These are phyloP conservation scores for Tetramitus jugosus DNA, from an alignment of 208 protist species.

Conservation along the genomic window DNA sequence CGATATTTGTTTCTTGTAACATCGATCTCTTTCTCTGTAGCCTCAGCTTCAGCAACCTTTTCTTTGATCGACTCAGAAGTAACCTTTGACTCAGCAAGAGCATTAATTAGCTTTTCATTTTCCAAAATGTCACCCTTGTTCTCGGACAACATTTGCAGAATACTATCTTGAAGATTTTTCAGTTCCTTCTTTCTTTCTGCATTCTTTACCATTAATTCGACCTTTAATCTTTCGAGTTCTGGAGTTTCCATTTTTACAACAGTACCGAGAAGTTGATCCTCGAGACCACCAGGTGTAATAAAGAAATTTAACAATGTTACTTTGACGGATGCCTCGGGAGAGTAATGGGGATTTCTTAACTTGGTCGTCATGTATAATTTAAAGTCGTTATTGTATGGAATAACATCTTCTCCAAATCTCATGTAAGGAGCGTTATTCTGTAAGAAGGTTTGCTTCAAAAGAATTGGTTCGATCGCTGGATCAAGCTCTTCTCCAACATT, in stretches of 20 bases:
- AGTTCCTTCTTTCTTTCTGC: slow-evolving; percentile 90
- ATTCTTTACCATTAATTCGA: slow-evolving; percentile 84
- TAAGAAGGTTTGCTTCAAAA: slow-evolving; percentile 84
- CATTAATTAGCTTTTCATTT: slow-evolving; percentile 89
- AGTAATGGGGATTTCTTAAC: slow-evolving; percentile 92
- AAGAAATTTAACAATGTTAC: slow-evolving; percentile 98
- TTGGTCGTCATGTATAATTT: slow-evolving; percentile 97
- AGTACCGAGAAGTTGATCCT: slow-evolving; percentile 93
- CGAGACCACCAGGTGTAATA: slow-evolving; percentile 89
- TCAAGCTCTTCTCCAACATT: slow-evolving; percentile 88
- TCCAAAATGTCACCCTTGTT: slow-evolving; percentile 89
- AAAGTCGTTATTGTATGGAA: slow-evolving; percentile 91
- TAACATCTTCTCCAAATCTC: slow-evolving; percentile 86
- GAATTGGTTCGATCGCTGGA: slow-evolving; percentile 84
- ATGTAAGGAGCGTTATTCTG: slow-evolving; percentile 85
- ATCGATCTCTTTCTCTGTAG: slow-evolving; percentile 91
- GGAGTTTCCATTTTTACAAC: slow-evolving; percentile 91
- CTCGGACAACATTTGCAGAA: slow-evolving; percentile 86
- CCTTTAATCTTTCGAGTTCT: slow-evolving; percentile 88
- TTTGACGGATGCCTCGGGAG: slow-evolving; percentile 90
- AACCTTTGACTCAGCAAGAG: slow-evolving; percentile 72
- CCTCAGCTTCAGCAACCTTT: slow-evolving; percentile 86
- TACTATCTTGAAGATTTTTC: slow-evolving; percentile 87
- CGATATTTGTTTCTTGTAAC: slow-evolving; percentile 85
- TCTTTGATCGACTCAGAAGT: slow-evolving; percentile 79